Conservation (phyloP, 176 grass and related monocot species). For the Dactylis glomerata region DNA sequence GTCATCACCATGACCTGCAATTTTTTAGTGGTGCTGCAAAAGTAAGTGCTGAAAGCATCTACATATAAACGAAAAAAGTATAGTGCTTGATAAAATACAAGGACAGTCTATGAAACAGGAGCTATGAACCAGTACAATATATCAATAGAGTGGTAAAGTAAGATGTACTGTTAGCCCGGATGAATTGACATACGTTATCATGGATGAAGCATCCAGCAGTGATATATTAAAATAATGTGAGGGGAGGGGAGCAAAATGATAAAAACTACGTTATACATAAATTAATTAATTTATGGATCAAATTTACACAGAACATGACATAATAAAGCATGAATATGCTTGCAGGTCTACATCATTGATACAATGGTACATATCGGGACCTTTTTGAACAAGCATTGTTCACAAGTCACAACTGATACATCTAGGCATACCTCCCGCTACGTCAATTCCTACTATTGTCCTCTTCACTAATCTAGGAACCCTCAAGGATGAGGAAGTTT, state of each 20-base stretch:
- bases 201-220: neutral
- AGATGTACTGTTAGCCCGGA: neutral
- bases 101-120: neutral
- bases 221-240: neutral
- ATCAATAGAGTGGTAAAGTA: neutral
- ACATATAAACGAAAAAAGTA: conserved; percentile 12
- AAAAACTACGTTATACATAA: neutral
- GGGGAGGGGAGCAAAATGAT: neutral
- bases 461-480: neutral
- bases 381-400: neutral
- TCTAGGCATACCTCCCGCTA: neutral
- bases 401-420: neutral
- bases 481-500: neutral
- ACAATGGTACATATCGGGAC: neutral
- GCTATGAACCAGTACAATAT: neutral
- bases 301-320: neutral
- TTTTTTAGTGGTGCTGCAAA: conserved; percentile 11
- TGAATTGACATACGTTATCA: neutral
- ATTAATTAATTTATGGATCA: neutral
- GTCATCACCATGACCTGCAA: conserved; percentile 91
- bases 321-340: neutral
- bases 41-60: conserved; percentile 18
- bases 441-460: neutral
- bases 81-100: neutral
- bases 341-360: neutral